phyloP scores from a whole-genome alignment of 1,284 basidiomycete species.

The Singerocomus rubriflavus region DNA sequence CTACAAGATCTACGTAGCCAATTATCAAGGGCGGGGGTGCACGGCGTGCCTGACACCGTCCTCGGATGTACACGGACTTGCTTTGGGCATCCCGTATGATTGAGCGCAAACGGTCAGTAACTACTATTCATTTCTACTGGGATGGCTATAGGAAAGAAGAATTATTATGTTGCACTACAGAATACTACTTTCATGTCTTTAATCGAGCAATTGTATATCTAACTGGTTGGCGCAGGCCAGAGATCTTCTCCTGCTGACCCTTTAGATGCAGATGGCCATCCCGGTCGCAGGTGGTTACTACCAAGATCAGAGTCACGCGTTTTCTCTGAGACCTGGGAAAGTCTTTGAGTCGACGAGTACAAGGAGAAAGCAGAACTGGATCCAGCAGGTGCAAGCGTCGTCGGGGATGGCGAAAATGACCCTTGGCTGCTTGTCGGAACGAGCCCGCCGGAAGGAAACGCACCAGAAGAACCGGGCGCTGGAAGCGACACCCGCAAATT shows the following conservation, averaged over 20 bases:
- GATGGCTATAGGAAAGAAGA: neutral
- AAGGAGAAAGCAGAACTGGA: conserved; percentile 12
- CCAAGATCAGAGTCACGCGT: conserved; percentile 11
- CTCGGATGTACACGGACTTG: too few species aligned
- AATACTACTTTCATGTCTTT: neutral
- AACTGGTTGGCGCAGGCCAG: conserved; percentile 13
- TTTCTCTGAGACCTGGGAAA: conserved; percentile 6
- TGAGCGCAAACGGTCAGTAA: neutral
- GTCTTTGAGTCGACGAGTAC: conserved; percentile 18
- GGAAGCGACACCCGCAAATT: conserved; percentile 27
- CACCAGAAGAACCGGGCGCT: conserved; percentile 16
- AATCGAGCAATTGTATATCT: conserved; percentile 1
- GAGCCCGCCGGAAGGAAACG: conserved; percentile 12
- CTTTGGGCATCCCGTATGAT: neutral
- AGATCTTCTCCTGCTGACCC: conserved; percentile 15
- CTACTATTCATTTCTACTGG: neutral
- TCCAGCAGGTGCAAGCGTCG: conserved; percentile 10
- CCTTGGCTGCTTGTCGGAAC: conserved; percentile 15
- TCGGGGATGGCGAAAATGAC: conserved; percentile 17
- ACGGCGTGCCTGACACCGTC: neutral
- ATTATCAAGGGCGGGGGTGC: neutral
- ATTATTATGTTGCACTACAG: conserved; percentile 3
- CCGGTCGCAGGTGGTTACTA: conserved; percentile 4
- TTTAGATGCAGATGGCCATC: conserved; percentile 11
- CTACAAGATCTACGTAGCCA: neutral